Evolutionary conservation across 2,329 filamentous ascomycete species (phyloP), one percentile per base, ranked within the genome.

Genomic region (Colletotrichum sojae): DNA sequence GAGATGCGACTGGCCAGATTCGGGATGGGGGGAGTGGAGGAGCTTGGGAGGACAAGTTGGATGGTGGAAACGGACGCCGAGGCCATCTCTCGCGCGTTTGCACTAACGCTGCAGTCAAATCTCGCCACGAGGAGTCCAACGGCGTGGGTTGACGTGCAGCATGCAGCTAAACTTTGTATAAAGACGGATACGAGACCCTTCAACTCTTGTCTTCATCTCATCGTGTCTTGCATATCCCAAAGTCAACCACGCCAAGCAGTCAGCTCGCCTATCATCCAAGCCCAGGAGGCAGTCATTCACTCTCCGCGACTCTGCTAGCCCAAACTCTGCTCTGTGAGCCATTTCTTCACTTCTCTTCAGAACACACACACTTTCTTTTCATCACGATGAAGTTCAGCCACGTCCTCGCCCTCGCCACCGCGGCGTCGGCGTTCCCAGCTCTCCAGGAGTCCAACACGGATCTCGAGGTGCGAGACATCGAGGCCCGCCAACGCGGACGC

Each of bases 361-460:
- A 18, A 22, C 39, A 13, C 56, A 13, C 56, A 43, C 6, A 8
- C 13, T 2, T 27, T 51, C 46, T 55, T 20, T 66, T 49, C 8
- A 36, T 9, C 56, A 73, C 18, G 6, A 73, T 74, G 73, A 73
- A 70, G 59, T 58, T 65, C 43, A 46, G 57, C 55, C 40, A 49
- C 58, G 27, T 68, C 8, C 55, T 73, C 27, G 56, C 71, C 36
- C 57, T 73, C 16, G 66, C 64, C 27, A 67, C 71, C 45, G 45
- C 63, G 54, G 69, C 72, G 48, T 61, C 61, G 18, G 71, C 72
- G 8, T 66, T 53, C 27, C 71, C 73, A 25, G 57, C 62, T 0
- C 67, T 69, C 20, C 52, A 63, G 13, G 55, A 67, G 45, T 12
- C 40, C 36, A 39, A 52, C 6, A 18, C 51, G 13, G 67, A 66